Percentiles rank a stretch among this genome's conserved stretches.
Conservation (phyloP, 306 rosid species). For the Sicyos baderoa region DNA sequence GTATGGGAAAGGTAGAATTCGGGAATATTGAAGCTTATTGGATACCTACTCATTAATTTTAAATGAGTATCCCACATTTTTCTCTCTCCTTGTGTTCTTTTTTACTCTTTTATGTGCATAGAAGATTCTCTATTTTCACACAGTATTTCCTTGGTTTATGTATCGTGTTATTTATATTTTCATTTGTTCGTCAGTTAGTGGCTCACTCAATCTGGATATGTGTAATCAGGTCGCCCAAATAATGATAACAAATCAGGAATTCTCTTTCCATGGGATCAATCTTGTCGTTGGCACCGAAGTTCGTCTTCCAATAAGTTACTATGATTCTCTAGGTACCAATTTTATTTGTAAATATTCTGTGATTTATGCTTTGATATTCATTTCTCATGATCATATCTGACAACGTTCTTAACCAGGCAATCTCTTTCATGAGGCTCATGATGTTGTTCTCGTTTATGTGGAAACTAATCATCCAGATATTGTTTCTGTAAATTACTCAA, state of each 20-base stretch:
- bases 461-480: constrained; percentile 67
- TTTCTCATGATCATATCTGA: constrained; percentile 22
- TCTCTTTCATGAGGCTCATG: constrained; percentile 70
- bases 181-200: background rate
- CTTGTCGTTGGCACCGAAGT: constrained; percentile 70
- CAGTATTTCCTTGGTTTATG: background rate
- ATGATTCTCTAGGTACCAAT: constrained; percentile 60
- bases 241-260: constrained; percentile 53
- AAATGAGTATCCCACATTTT: background rate
- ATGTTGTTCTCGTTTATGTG: constrained; percentile 39
- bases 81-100: background rate
- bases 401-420: constrained; percentile 49
- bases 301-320: constrained; percentile 54
- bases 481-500: constrained; percentile 46
- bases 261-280: constrained; percentile 44
- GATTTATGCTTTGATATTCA: constrained; percentile 23
- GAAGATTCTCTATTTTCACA: background rate
- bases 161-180: background rate
- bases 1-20: background rate
- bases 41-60: background rate
- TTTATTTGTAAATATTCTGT: constrained; percentile 13
- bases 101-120: constrained; percentile 12
- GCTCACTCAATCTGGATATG: constrained; percentile 17
- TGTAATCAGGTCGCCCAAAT: constrained; percentile 72
- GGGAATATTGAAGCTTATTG: background rate